These are phyloP conservation scores for Gossypium longicalyx DNA, from an alignment of 345 rosid genomes.

Conservation along the genomic window DNA sequence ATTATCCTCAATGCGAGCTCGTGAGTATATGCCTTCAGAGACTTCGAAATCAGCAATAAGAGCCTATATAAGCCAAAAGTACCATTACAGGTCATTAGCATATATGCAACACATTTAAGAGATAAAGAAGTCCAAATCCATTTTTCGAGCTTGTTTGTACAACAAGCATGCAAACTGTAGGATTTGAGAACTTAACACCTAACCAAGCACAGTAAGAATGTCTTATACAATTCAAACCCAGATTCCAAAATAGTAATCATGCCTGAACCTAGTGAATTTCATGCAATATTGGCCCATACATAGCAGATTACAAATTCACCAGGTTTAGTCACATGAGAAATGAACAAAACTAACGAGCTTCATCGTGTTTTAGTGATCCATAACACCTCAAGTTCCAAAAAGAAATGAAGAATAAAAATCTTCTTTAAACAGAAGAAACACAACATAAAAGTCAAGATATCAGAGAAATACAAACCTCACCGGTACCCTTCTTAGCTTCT, in stretches of 20 bases:
- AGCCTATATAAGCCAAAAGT: slow-evolving; percentile 32
- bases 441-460: slow-evolving; percentile 1
- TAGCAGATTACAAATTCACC: neutral
- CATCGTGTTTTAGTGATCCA: neutral
- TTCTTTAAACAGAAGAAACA: neutral
- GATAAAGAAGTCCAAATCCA: neutral
- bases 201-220: neutral
- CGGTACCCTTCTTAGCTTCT: slow-evolving; percentile 71
- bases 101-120: neutral
- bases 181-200: neutral
- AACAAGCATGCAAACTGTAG: neutral
- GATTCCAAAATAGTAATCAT: neutral
- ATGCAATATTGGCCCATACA: neutral
- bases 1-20: slow-evolving; percentile 57
- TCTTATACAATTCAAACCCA: neutral
- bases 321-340: neutral
- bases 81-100: neutral
- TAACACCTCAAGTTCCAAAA: neutral
- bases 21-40: slow-evolving; percentile 90
- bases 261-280: neutral
- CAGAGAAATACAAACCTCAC: slow-evolving; percentile 65
- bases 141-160: neutral
- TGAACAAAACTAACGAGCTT: neutral
- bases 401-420: neutral
- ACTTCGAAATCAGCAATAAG: slow-evolving; percentile 91